phyloP scores from a whole-genome alignment of 352 stramenopile species.

The Detonula confervacea region DNA sequence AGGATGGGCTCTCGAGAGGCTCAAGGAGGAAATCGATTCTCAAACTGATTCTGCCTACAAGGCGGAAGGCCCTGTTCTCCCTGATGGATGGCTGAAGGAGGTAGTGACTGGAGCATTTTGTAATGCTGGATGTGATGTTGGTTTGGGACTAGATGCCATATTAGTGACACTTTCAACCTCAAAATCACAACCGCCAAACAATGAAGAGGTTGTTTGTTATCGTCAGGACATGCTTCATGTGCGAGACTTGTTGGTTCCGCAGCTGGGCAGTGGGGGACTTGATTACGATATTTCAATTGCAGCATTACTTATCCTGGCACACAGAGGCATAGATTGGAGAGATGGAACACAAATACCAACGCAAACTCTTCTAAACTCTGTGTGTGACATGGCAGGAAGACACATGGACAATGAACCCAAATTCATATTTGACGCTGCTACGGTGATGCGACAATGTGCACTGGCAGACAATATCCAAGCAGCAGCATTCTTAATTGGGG shows the following conservation, averaged over 20 bases:
- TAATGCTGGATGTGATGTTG: slow-evolving; percentile 73
- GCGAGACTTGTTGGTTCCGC: slow-evolving; percentile 40
- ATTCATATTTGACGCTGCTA: slow-evolving; percentile 67
- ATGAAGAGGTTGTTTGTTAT: slow-evolving; percentile 42
- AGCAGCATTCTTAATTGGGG: slow-evolving; percentile 75
- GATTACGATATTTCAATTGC: slow-evolving; percentile 83
- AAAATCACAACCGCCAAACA: not conserved
- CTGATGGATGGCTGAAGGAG: slow-evolving; percentile 65
- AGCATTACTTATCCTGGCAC: slow-evolving; percentile 65
- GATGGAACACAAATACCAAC: slow-evolving; percentile 55
- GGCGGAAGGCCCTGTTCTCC: slow-evolving; percentile 33
- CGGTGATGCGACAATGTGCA: slow-evolving; percentile 75
- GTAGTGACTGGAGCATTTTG: slow-evolving; percentile 59
- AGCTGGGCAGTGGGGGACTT: slow-evolving; percentile 50
- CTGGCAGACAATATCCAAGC: slow-evolving; percentile 70
- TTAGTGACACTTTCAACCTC: slow-evolving; percentile 7
- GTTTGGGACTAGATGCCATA: slow-evolving; percentile 36
- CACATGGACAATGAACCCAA: slow-evolving; percentile 44
- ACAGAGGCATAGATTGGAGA: slow-evolving; percentile 57
- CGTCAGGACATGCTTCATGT: slow-evolving; percentile 47
- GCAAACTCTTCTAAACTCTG: slow-evolving; percentile 73
- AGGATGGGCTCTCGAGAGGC: slow-evolving; percentile 56
- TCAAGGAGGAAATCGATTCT: slow-evolving; percentile 57
- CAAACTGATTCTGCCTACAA: slow-evolving; percentile 17
- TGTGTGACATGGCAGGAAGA: slow-evolving; percentile 75